phyloP scores from a whole-genome alignment of 164 flowering plant genomes.

The Chimonanthus salicifolius region DNA sequence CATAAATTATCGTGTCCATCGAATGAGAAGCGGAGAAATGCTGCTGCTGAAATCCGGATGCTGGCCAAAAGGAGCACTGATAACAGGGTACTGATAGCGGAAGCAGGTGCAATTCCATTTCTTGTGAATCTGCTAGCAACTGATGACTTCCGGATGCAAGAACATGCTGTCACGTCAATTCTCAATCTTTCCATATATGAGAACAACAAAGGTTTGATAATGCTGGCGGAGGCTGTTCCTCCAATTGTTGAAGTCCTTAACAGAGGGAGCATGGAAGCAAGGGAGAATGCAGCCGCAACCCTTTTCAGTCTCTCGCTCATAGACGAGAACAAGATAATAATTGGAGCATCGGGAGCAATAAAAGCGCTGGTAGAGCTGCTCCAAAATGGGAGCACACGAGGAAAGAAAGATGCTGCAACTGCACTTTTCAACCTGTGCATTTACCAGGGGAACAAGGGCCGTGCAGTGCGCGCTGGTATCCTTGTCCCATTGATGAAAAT shows the following conservation, averaged over 20 bases:
- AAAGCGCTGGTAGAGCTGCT: conserved; percentile 79
- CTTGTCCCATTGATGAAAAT: conserved; percentile 53
- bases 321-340: conserved; percentile 84
- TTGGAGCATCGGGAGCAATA: conserved; percentile 92
- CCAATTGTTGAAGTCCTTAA: conserved; percentile 78
- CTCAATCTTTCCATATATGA: conserved; percentile 92
- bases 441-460: conserved; percentile 84
- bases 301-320: conserved; percentile 79
- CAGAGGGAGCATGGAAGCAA: conserved; percentile 72
- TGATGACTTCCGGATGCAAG: conserved; percentile 59
- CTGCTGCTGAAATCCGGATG: conserved; percentile 66
- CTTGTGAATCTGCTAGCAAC: conserved; percentile 61
- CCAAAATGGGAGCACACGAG: conserved; percentile 68
- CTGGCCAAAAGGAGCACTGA: conserved; percentile 86
- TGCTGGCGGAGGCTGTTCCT: conserved; percentile 80
- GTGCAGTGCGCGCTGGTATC: conserved; percentile 90
- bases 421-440: conserved; percentile 88
- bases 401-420: conserved; percentile 93
- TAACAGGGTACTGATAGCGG: conserved; percentile 76
- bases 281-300: conserved; percentile 95
- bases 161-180: conserved; percentile 83
- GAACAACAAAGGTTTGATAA: conserved; percentile 72
- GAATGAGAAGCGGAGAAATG: conserved; percentile 50
- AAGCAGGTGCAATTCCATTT: conserved; percentile 82
- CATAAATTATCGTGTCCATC: conserved; percentile 57